Conservation (phyloP, 2,329 filamentous ascomycete species). For the Sodiomyces alkalinus region DNA sequence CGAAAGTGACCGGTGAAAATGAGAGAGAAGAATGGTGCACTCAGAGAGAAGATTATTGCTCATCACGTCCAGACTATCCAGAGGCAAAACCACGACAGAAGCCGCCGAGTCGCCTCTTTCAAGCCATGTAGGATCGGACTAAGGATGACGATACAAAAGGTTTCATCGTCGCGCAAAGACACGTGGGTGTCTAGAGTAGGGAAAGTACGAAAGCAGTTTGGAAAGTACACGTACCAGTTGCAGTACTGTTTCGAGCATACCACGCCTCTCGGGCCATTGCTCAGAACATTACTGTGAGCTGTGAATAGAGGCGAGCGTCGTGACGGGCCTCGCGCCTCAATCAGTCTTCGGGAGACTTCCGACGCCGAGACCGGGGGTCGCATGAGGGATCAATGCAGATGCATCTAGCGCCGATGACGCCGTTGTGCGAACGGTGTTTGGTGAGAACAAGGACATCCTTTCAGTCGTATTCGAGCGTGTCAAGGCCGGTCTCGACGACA, state of each 20-base stretch:
- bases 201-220: constrained; percentile 1
- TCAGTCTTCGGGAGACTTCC: not conserved
- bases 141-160: constrained; percentile 89
- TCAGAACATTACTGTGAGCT: too few species aligned
- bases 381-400: too few species aligned
- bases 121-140: constrained; percentile 47
- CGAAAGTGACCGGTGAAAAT: too few species aligned
- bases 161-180: constrained; percentile 57
- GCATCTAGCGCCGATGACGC: too few species aligned
- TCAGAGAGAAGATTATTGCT: constrained; percentile 44
- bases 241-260: too few species aligned
- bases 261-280: too few species aligned
- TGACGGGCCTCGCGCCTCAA: too few species aligned
- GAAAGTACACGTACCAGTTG: not conserved
- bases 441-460: constrained; percentile 23
- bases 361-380: too few species aligned
- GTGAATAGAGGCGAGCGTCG: too few species aligned
- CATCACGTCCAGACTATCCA: constrained; percentile 25
- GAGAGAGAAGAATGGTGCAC: not conserved
- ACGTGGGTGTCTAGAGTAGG: constrained; percentile 2
- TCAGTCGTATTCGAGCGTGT: constrained; percentile 43
- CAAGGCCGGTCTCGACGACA: constrained; percentile 44
- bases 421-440: constrained; percentile 25
- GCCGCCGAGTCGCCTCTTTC: constrained; percentile 9
- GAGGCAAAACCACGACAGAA: constrained; percentile 8